Evolutionary conservation across 2,329 filamentous ascomycete genomes (phyloP), one percentile per base, ranked within the genome.

Genomic region (Microascus cirrosus): DNA sequence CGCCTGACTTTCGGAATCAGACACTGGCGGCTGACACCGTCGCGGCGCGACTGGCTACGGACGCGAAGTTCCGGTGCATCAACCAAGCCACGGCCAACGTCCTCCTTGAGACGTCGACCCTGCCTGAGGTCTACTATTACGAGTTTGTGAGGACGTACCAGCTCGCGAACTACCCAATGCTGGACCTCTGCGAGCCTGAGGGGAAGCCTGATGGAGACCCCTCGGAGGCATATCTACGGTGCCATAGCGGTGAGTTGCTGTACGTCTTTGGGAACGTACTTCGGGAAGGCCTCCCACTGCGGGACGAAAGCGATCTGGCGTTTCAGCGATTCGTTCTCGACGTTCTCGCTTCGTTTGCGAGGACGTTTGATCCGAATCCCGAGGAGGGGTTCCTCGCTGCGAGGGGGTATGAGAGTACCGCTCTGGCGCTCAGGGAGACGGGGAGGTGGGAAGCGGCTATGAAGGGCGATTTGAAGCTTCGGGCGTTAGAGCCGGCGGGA

Each of bases 91-190:
- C 68, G 24, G 67, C 68, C 10, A 69, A 68, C 62, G 65, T 65
- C 2, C 72, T 65, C 20, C 63, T 65, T 15, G 24, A 64, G 51
- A 61, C 69, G 59, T 53, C 57, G 50, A 63, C 68, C 34, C 70
- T 74, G 56, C 59, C 57, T 7, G 18, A 61, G 6, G 61, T 67
- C 6, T 74, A 71, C 63, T 65, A 65, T 55, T 74, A 68, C 62
- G 60, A 69, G 56, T 72, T 74, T 66, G 72, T 74, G 62, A 65
- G 72, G 54, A 74, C 70, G 10, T 74, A 74, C 64, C 70, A 67
- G 56, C 65, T 63, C 10, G 20, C 59, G 7, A 63, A 63, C 2
- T 70, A 67, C 61, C 68, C 65, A 15, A 62, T 59, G 15, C 68
- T 67, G 0, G 58, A 62, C 3, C 71, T 77, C 0, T 79, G 77